A percentile compares a stretch with the other conserved stretches of the same genome.
Conservation (phyloP, 2,329 filamentous ascomycete genomes). For the Coniella vitis region DNA sequence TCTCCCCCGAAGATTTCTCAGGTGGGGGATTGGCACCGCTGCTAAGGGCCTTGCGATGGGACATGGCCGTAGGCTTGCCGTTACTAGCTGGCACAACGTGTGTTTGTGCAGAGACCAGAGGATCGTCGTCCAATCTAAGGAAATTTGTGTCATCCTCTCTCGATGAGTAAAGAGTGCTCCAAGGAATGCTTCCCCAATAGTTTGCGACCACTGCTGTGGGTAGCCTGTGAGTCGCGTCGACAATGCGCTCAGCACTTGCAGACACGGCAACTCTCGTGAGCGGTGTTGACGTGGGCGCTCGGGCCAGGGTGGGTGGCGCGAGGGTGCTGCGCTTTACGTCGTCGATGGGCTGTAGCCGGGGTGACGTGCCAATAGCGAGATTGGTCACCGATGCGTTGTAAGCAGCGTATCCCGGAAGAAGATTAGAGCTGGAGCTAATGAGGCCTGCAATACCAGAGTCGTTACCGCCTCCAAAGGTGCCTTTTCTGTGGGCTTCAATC, state of each 20-base stretch:
- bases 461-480: slow-evolving; percentile 46
- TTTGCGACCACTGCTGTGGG: slow-evolving; percentile 87
- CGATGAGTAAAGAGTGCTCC: slow-evolving; percentile 39
- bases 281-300: slow-evolving; percentile 75
- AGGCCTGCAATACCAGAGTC: slow-evolving; percentile 72
- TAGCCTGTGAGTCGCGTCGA: slow-evolving; percentile 58
- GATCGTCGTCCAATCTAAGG: slow-evolving; percentile 25
- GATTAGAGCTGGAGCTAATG: slow-evolving; percentile 76
- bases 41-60: slow-evolving; percentile 26
- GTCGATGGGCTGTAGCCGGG: slow-evolving; percentile 30
- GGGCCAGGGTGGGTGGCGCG: slow-evolving; percentile 75
- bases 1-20: slow-evolving; percentile 37
- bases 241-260: slow-evolving; percentile 68
- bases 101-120: slow-evolving; percentile 30
- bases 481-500: slow-evolving; percentile 80
- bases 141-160: slow-evolving; percentile 19
- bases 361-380: slow-evolving; percentile 26
- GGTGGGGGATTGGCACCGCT: slow-evolving; percentile 15
- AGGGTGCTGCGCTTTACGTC: slow-evolving; percentile 55
- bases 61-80: slow-evolving; percentile 16
- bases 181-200: slow-evolving; percentile 84
- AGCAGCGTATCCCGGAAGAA: slow-evolving; percentile 56
- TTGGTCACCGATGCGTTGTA: slow-evolving; percentile 17
- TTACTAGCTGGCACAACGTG: slow-evolving; percentile 24
- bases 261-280: slow-evolving; percentile 81